Conservation (phyloP, 768 basidiomycete genomes). For the Tylopilus cervinicoccineus region DNA sequence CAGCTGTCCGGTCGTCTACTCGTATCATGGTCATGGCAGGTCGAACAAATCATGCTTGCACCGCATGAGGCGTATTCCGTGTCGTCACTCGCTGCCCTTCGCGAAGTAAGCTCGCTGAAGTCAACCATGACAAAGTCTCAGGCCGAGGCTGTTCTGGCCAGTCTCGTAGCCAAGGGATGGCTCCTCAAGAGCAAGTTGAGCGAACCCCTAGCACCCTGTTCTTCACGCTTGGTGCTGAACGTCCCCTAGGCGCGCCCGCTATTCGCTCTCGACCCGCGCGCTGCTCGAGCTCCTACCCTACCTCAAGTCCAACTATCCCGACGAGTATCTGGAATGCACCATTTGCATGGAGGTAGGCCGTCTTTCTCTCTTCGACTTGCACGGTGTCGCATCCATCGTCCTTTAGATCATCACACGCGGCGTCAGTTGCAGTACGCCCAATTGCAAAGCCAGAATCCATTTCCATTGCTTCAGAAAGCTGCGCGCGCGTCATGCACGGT, state of each 20-base stretch:
- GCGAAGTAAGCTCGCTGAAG: constrained; percentile 60
- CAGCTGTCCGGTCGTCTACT: background rate
- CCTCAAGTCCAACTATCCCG: constrained; percentile 66
- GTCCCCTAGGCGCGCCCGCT: constrained; percentile 54
- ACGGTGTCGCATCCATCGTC: background rate
- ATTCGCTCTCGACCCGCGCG: constrained; percentile 72
- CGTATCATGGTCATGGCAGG: constrained; percentile 38
- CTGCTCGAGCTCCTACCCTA: constrained; percentile 72
- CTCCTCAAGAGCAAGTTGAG: constrained; percentile 68
- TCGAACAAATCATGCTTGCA: constrained; percentile 85
- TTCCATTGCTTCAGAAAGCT: constrained; percentile 57
- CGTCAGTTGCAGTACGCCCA: constrained; percentile 52
- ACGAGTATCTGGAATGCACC: constrained; percentile 68
- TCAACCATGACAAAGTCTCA: constrained; percentile 69
- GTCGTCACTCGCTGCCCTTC: constrained; percentile 71
- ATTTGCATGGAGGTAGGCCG: constrained; percentile 63
- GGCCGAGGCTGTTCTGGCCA: constrained; percentile 66
- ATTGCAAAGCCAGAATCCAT: constrained; percentile 66
- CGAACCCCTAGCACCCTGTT: constrained; percentile 4
- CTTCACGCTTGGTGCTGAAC: background rate
- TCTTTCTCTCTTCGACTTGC: background rate
- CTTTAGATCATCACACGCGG: constrained; percentile 69
- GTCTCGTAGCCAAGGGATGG: constrained; percentile 85
- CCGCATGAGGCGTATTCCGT: constrained; percentile 71
- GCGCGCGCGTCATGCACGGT: constrained; percentile 40